These are phyloP conservation scores for Fusarium sp. DNA, from an alignment of 2,329 filamentous ascomycete genomes.

Conservation along the genomic window DNA sequence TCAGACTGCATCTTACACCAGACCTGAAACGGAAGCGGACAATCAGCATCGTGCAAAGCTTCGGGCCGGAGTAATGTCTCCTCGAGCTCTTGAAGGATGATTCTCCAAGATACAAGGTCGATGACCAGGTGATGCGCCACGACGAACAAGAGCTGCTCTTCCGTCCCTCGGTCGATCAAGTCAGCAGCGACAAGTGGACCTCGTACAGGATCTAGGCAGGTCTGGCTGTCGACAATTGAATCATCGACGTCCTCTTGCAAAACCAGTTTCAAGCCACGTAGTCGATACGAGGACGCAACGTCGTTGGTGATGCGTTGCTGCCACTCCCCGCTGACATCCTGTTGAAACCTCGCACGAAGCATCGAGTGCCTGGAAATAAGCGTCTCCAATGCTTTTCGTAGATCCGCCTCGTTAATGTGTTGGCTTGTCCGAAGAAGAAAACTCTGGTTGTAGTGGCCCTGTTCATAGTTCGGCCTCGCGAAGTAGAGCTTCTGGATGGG, in stretches of 20 bases:
- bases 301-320: conserved; percentile 19
- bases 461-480: conserved; percentile 8
- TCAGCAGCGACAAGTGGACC: conserved; percentile 25
- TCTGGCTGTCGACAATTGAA: conserved; percentile 19
- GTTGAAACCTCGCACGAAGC: conserved; percentile 27
- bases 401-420: background rate
- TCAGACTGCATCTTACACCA: conserved; percentile 50
- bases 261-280: background rate
- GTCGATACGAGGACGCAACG: conserved; percentile 4
- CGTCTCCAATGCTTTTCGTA: conserved; percentile 15
- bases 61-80: conserved; percentile 44
- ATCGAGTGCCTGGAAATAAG: conserved; percentile 26
- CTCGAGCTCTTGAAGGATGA: conserved; percentile 49
- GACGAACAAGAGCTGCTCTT: conserved; percentile 47
- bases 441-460: conserved; percentile 38
- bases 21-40: conserved; percentile 46
- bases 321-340: background rate
- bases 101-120: conserved; percentile 58
- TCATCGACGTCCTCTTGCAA: background rate
- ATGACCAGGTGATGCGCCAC: conserved; percentile 52
- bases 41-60: conserved; percentile 10
- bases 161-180: conserved; percentile 7
- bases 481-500: conserved; percentile 36
- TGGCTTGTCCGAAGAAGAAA: conserved; percentile 26
- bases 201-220: background rate